Conservation (phyloP, 352 stramenopile species). For the Phytopythium delawarense region DNA sequence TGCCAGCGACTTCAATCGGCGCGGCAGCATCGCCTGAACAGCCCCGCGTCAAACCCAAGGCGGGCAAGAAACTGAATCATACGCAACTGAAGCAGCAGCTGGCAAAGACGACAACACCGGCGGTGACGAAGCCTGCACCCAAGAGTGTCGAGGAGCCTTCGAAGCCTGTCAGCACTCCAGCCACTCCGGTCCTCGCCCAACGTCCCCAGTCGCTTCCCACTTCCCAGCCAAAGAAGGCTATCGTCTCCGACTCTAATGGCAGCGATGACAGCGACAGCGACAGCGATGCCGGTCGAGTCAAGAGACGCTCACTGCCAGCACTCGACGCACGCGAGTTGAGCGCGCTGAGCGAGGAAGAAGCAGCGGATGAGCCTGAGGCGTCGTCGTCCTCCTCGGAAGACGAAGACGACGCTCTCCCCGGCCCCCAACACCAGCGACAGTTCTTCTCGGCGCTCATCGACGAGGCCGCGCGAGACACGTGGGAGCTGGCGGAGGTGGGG, state of each 20-base stretch:
- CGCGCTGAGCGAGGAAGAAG: background rate
- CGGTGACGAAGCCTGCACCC: background rate
- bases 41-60: background rate
- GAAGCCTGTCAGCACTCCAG: background rate
- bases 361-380: background rate
- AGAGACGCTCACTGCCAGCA: background rate
- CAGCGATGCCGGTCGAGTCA: background rate
- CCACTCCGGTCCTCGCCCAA: background rate
- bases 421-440: slow-evolving; percentile 12
- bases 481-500: slow-evolving; percentile 77
- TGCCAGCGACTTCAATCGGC: background rate
- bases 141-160: background rate
- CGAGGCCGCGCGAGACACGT: slow-evolving; percentile 62
- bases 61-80: background rate
- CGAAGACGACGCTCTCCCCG: background rate
- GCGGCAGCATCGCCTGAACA: background rate
- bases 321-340: background rate
- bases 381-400: slow-evolving; percentile 4
- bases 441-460: slow-evolving; percentile 78
- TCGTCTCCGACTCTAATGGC: background rate
- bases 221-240: background rate
- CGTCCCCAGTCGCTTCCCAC: background rate
- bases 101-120: background rate
- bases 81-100: background rate
- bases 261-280: slow-evolving; percentile 3